Evolutionary conservation across 352 stramenopile species (phyloP), one percentile per base, ranked within the genome.

Genomic region (Globisporangium solare): DNA sequence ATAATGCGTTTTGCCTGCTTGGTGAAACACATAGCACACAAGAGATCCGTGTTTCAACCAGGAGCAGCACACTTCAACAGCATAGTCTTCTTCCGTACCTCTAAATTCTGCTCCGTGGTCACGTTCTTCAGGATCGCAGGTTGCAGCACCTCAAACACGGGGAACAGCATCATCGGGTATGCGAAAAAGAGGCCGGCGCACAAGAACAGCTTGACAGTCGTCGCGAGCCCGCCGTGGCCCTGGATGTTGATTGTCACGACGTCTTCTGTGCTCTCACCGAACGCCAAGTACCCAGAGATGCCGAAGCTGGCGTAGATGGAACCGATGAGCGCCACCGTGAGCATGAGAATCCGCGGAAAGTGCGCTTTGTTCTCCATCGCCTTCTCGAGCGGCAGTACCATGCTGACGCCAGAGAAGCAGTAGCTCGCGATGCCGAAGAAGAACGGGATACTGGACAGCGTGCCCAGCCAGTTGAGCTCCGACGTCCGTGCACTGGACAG

Each of bases 131-230:
- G 47, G 42, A 64, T 55, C 18, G 54, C 50, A 11, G 59, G 55
- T 50, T 80, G 59, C 4, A 81, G 50, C 22, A 78, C 61, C 48
- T 70, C 73, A 61, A 81, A 86, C 12, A 89, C 82, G 2, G 86
- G 86, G 68, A 93, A 88, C 64, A 95, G 89, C 86, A 94, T 93
- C 31, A 95, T 71, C 31, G 86, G 86, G 56, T 87, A 93, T 37
- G 86, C 89, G 18, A 90, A 76, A 54, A 93, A 90, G 3, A 95
- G 61, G 2, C 75, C 86, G 0, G 77, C 61, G 51, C 73, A 92
- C 15, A 94, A 58, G 8, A 73, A 81, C 35, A 88, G 60, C 62
- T 95, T 89, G 54, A 95, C 86, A 64, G 86, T 75, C 21, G 70
- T 76, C 24, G 77, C 74, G 6, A 73, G 58, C 56, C 70, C 70